Conservation (phyloP, 2,329 filamentous ascomycete species). For the Arthrobotrys sinensis region DNA sequence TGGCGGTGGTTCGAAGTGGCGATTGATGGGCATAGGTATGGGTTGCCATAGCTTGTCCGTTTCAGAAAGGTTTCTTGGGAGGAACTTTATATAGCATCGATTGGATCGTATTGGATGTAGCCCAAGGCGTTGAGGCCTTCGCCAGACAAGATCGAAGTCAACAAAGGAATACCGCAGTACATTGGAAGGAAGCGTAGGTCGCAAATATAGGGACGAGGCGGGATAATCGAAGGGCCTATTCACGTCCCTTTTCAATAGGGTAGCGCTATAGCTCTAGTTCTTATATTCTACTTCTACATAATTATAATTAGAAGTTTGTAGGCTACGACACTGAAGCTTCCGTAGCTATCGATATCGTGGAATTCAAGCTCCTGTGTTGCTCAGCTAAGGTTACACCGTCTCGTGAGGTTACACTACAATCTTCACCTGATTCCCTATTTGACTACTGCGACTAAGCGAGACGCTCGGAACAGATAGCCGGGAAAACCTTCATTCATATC, state of each 20-base stretch:
- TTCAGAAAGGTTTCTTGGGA: conserved; percentile 10
- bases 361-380: background rate
- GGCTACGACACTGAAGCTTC: too few relatives aligned
- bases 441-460: background rate
- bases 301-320: too few relatives aligned
- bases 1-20: conserved; percentile 3
- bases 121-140: too few relatives aligned
- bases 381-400: background rate
- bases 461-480: too few relatives aligned
- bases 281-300: too few relatives aligned
- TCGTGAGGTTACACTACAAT: conserved; percentile 4
- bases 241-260: too few relatives aligned
- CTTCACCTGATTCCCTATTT: background rate
- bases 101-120: background rate
- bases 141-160: too few relatives aligned
- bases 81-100: background rate
- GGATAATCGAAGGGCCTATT: background rate
- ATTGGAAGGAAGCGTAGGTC: too few relatives aligned
- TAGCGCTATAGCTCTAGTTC: too few relatives aligned
- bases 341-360: background rate
- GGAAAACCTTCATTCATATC: background rate
- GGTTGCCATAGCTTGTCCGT: background rate
- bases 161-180: too few relatives aligned
- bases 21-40: background rate
- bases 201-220: too few relatives aligned